Conservation (phyloP, 1,284 basidiomycete genomes). For the Cryptococcus sp. region DNA sequence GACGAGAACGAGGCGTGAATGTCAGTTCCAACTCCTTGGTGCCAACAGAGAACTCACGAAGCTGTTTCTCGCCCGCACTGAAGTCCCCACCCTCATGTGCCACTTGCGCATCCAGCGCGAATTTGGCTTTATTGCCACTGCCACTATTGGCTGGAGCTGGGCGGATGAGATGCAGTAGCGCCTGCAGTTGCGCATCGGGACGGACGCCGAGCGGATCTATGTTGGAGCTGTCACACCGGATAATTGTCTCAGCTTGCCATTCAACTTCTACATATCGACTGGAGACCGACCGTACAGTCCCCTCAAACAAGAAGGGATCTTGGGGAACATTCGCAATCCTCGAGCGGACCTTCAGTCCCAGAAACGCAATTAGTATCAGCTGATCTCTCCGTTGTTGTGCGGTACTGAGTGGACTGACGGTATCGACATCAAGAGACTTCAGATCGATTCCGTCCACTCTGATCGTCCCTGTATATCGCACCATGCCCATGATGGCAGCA, state of each 20-base stretch:
- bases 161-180: slow-evolving; percentile 55
- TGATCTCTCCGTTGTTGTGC: neutral
- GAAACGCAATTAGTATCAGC: neutral
- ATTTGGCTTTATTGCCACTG: slow-evolving; percentile 55
- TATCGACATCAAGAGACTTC: slow-evolving; percentile 60
- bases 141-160: neutral
- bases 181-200: slow-evolving; percentile 59
- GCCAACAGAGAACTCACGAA: slow-evolving; percentile 17
- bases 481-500: slow-evolving; percentile 67
- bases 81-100: slow-evolving; percentile 37
- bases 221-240: slow-evolving; percentile 20
- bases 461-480: slow-evolving; percentile 64
- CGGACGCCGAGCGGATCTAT: slow-evolving; percentile 58
- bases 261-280: neutral
- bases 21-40: no score
- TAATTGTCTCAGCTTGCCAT: neutral
- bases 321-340: slow-evolving; percentile 64
- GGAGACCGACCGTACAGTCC: slow-evolving; percentile 43
- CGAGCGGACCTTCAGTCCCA: slow-evolving; percentile 56
- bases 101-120: slow-evolving; percentile 61
- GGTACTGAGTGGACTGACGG: slow-evolving; percentile 23
- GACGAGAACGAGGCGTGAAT: neutral
- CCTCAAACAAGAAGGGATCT: slow-evolving; percentile 45
- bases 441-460: slow-evolving; percentile 65
- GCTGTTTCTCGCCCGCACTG: slow-evolving; percentile 59